A percentile compares a stretch with the other conserved stretches of the same genome.
Evolutionary conservation across 75 land plant species (phyloP).

Genomic region (Larix kaempferi): DNA sequence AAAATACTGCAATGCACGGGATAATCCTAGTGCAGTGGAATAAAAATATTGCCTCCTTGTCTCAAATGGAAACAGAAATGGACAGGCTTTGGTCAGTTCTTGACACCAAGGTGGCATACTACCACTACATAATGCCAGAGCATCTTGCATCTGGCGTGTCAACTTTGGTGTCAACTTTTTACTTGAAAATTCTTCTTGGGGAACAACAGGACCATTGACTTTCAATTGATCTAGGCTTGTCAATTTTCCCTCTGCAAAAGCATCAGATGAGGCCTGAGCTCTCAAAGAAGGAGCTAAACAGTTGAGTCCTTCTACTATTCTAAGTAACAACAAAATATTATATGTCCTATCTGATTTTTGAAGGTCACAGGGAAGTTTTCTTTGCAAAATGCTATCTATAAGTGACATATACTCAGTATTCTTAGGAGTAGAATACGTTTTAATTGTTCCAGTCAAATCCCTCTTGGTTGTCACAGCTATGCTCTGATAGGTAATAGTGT

Average conservation of each 20-base stretch:
- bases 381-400: conserved; percentile 39
- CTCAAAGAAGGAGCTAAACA: conserved; percentile 42
- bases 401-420: conserved; percentile 27
- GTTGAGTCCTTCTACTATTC: conserved; percentile 73
- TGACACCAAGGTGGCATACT: conserved; percentile 85
- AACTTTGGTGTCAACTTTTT: conserved; percentile 85
- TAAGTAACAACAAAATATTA: conserved; percentile 66
- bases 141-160: conserved; percentile 86
- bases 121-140: conserved; percentile 47
- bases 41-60: conserved; percentile 72
- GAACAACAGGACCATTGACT: conserved; percentile 31
- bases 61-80: conserved; percentile 88
- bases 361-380: conserved; percentile 62
- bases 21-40: conserved; percentile 56
- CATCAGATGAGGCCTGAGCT: conserved; percentile 30
- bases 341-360: conserved; percentile 54
- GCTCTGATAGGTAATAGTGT: conserved; percentile 46
- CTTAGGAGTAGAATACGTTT: neutral
- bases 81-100: conserved; percentile 62
- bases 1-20: conserved; percentile 32
- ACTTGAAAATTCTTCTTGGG: conserved; percentile 67
- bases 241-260: conserved; percentile 69
- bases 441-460: neutral
- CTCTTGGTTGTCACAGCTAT: conserved; percentile 5
- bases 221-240: conserved; percentile 39